phyloP scores from a whole-genome alignment of 2,329 filamentous ascomycete genomes.

The Bisporella sp. region DNA sequence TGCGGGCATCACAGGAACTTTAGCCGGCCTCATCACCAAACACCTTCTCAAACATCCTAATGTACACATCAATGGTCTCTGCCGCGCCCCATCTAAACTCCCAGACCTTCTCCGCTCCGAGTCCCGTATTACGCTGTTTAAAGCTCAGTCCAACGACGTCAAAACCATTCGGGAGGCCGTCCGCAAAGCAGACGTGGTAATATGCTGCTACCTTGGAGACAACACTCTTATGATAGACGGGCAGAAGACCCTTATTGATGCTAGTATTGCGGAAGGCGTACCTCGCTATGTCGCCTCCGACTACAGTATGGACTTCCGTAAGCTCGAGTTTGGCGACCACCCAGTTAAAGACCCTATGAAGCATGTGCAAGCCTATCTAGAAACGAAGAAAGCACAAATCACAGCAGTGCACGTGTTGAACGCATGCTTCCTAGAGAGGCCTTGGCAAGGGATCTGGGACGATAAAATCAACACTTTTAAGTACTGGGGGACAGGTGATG shows the following conservation, averaged over 20 bases:
- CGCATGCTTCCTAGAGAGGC: slow-evolving; percentile 31
- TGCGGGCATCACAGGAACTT: background rate
- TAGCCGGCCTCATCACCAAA: background rate
- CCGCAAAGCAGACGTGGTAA: background rate
- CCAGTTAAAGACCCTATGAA: slow-evolving; percentile 35
- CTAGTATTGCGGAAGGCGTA: slow-evolving; percentile 29
- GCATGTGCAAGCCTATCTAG: slow-evolving; percentile 31
- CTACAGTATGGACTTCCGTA: slow-evolving; percentile 34
- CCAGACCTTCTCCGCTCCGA: background rate
- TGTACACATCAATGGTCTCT: background rate
- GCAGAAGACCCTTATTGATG: slow-evolving; percentile 35
- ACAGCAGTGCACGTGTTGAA: slow-evolving; percentile 35
- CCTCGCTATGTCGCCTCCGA: slow-evolving; percentile 35
- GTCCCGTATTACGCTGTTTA: background rate
- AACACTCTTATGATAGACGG: slow-evolving; percentile 33
- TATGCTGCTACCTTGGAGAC: slow-evolving; percentile 35
- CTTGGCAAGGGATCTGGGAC: slow-evolving; percentile 26
- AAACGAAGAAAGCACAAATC: slow-evolving; percentile 30
- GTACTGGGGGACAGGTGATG: slow-evolving; percentile 32
- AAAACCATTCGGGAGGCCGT: background rate
- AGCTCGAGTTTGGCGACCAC: slow-evolving; percentile 30
- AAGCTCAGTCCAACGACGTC: background rate
- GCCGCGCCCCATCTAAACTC: background rate
- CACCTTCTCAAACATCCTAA: background rate
- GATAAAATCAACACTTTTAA: slow-evolving; percentile 18